Base-by-base conservation (phyloP, 2,329 filamentous ascomycete genomes). In the Falciphora oryzae region DNA sequence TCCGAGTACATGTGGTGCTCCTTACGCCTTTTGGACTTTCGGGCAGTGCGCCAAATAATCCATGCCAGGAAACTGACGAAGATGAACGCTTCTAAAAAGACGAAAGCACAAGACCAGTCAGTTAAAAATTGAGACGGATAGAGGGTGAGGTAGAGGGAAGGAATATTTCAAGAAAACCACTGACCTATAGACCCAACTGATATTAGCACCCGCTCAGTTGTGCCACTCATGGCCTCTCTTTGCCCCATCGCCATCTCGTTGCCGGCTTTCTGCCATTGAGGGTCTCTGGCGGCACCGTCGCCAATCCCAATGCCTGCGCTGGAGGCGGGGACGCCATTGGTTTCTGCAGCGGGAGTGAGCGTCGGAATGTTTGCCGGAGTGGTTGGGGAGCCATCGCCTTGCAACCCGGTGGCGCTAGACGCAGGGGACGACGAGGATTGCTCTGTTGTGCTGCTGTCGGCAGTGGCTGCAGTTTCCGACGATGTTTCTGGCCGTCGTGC, bases 1-100 rank as follows among this genome's bases (percentile, higher is more conserved):
- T 66, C 61, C 16, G 53, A 59, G 4, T 60, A 18, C 31, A 32
- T 50, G 25, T 28, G 25, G 10, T 11, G n/a, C n/a, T 53, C 66
- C 63, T 68, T 68, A 13, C 66, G 65, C 35, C 69, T 68, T 62
- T 71, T 76, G 10, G 73, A 70, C 67, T 74, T 77, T 65, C 74
- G 74, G 59, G 75, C 62, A 14, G 73, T 72, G n/a, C 77, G 75
- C 73, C 77, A 81, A 6, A 78, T 70, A 29, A 82, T 72, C 80
- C 79, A 83, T 10, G 69, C 69, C 29, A 82, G 65, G 65, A 81
- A 79, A 63, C 76, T 79, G 11, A 81, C 65, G 32, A 81, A 69
- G 27, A 83, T 77, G 62, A 81, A 80, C 7, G 74, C 76, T 32
- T 78, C 81, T 81, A 14, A 11, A 59, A 11, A 0, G 8, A 3